phyloP scores from a whole-genome alignment of 1,139 yeast genomes.

The Hemisphaericaspora lyxosophila region DNA sequence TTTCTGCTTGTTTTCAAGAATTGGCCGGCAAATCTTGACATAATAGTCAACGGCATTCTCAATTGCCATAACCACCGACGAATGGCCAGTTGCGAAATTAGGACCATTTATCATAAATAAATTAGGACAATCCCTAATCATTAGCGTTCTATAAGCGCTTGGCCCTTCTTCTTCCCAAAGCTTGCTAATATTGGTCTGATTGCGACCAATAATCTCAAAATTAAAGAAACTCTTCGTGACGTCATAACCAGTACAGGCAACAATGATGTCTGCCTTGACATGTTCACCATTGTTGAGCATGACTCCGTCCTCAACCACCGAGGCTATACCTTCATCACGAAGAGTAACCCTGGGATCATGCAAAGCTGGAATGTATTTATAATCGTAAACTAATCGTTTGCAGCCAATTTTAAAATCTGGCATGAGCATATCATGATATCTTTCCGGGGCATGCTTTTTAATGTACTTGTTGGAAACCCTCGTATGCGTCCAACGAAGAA shows the following conservation, averaged over 20 bases:
- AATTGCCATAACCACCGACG: slow-evolving; percentile 43
- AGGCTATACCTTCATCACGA: slow-evolving; percentile 24
- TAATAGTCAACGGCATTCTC: slow-evolving; percentile 36
- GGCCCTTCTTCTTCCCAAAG: slow-evolving; percentile 35
- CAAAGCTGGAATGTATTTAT: slow-evolving; percentile 35
- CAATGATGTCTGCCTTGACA: slow-evolving; percentile 39
- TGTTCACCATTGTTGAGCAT: slow-evolving; percentile 30
- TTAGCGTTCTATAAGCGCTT: slow-evolving; percentile 37
- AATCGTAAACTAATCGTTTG: slow-evolving; percentile 42
- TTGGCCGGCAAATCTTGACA: slow-evolving; percentile 24
- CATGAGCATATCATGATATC: slow-evolving; percentile 31
- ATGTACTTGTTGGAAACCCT: slow-evolving; percentile 26
- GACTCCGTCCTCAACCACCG: slow-evolving; percentile 30
- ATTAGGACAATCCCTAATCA: slow-evolving; percentile 39
- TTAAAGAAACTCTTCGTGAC: slow-evolving; percentile 20
- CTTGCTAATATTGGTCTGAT: slow-evolving; percentile 20
- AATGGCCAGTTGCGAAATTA: slow-evolving; percentile 45
- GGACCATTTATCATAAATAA: slow-evolving; percentile 42
- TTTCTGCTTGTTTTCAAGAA: slow-evolving; percentile 30
- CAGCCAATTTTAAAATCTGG: slow-evolving; percentile 47
- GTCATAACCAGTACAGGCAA: slow-evolving; percentile 47
- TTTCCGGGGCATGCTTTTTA: slow-evolving; percentile 32
- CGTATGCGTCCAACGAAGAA: slow-evolving; percentile 27
- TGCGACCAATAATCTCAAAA: slow-evolving; percentile 27
- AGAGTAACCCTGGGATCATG: slow-evolving; percentile 33